Conservation (phyloP, 202 grass and related monocot genomes). For the Eragrostis tef region DNA sequence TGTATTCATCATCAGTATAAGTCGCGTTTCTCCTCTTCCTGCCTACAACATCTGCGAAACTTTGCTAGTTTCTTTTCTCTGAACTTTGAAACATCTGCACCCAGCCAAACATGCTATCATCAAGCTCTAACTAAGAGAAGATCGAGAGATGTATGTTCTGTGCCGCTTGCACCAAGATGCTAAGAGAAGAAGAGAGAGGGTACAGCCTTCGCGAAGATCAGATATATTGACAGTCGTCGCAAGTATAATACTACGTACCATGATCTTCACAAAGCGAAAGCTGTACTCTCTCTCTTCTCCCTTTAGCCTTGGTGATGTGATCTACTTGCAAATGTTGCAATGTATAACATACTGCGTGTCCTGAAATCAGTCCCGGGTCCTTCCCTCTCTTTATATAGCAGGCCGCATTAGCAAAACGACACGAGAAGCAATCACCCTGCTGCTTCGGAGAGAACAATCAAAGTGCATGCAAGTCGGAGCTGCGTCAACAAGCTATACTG, state of each 20-base stretch:
- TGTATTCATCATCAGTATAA: no score
- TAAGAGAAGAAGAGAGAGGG: slow-evolving; percentile 56
- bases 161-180: not conserved
- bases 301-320: slow-evolving; percentile 15
- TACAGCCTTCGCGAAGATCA: slow-evolving; percentile 37
- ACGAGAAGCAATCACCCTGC: not conserved
- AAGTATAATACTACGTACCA: not conserved
- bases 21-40: no score
- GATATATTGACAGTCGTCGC: slow-evolving; percentile 6
- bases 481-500: not conserved
- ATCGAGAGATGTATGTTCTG: not conserved
- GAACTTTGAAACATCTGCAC: no score
- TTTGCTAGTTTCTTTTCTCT: no score
- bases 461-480: not conserved
- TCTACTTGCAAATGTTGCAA: no score
- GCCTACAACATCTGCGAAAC: no score
- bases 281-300: slow-evolving; percentile 63
- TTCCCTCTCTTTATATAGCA: slow-evolving; percentile 25
- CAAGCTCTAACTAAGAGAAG: not conserved
- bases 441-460: not conserved
- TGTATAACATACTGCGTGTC: not conserved
- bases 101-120: not conserved
- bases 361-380: not conserved
- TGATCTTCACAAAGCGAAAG: slow-evolving; percentile 34
- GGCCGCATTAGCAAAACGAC: not conserved